Evolutionary conservation across 352 stramenopile genomes (phyloP).

Genomic region (Phytopythium sindhum): DNA sequence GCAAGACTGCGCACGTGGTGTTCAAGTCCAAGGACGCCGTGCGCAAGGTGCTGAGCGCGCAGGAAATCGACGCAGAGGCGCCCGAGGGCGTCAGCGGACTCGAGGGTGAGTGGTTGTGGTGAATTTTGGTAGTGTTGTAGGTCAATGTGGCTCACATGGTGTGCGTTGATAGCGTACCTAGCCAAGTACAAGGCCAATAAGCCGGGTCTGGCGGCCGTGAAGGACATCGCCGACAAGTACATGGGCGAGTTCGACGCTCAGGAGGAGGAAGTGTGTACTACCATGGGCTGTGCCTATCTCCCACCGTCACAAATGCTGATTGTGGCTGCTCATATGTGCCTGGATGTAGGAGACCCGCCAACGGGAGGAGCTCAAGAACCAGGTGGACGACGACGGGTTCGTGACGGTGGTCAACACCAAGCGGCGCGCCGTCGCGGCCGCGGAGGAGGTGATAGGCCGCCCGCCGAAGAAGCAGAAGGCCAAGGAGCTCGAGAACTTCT

Average conservation of each 20-base stretch:
- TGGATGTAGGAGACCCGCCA: slow-evolving; percentile 32
- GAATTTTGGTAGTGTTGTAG: neutral
- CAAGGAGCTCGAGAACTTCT: slow-evolving; percentile 82
- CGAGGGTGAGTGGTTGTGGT: slow-evolving; percentile 19
- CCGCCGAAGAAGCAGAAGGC: slow-evolving; percentile 81
- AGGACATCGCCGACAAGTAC: slow-evolving; percentile 65
- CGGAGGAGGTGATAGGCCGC: slow-evolving; percentile 45
- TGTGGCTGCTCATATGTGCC: slow-evolving; percentile 1
- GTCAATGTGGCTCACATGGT: neutral
- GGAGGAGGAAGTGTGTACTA: slow-evolving; percentile 45
- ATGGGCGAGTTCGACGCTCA: slow-evolving; percentile 75
- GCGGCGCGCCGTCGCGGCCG: slow-evolving; percentile 50
- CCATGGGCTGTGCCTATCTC: neutral
- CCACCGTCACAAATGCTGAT: neutral
- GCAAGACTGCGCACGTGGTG: slow-evolving; percentile 60
- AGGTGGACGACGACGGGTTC: slow-evolving; percentile 82
- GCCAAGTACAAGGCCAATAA: slow-evolving; percentile 67
- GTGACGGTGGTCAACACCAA: slow-evolving; percentile 81
- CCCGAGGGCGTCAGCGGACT: slow-evolving; percentile 25
- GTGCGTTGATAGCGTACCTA: slow-evolving; percentile 33
- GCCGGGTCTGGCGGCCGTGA: slow-evolving; percentile 57
- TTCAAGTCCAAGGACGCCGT: slow-evolving; percentile 70
- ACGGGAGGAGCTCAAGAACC: slow-evolving; percentile 73
- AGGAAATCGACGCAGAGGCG: slow-evolving; percentile 30
- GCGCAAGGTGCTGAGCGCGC: slow-evolving; percentile 44